phyloP scores from a whole-genome alignment of 2,329 filamentous ascomycete genomes.

The Mycosphaerella sp. region DNA sequence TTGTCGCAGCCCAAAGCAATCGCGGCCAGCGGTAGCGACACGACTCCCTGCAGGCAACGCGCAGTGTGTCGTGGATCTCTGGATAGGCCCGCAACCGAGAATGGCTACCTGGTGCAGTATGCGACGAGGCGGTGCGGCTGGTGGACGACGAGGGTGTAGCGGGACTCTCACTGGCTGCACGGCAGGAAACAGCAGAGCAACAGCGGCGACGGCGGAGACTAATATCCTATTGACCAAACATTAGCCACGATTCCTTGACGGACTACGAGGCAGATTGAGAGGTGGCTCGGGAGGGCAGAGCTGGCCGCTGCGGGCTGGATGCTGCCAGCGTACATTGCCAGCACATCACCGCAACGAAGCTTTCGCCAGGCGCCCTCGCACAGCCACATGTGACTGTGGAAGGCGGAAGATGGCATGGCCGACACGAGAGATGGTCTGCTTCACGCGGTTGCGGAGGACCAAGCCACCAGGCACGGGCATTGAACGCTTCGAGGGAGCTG shows the following conservation, averaged over 20 bases:
- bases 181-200: conserved; percentile 15
- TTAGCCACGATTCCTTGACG: conserved; percentile 26
- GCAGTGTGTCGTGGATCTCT: conserved; percentile 1
- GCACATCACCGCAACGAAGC: conserved; percentile 26
- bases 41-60: conserved; percentile 3
- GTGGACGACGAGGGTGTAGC: conserved; percentile 16
- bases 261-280: not conserved
- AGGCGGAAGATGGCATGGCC: conserved; percentile 5
- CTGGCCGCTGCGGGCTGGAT: conserved; percentile 22
- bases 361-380: conserved; percentile 11
- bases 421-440: not conserved
- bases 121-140: conserved; percentile 17
- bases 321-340: conserved; percentile 27
- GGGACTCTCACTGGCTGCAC: conserved; percentile 22
- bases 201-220: conserved; percentile 21
- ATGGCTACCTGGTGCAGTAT: conserved; percentile 2
- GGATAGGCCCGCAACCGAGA: conserved; percentile 1
- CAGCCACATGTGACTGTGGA: conserved; percentile 23
- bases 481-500: not conserved
- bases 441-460: not conserved
- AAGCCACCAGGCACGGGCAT: not conserved
- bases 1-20: conserved; percentile 22
- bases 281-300: conserved; percentile 17
- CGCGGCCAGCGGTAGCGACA: conserved; percentile 7
- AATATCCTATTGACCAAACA: conserved; percentile 23